phyloP scores from a whole-genome alignment of 345 rosid species.

The Psidium guajava region DNA sequence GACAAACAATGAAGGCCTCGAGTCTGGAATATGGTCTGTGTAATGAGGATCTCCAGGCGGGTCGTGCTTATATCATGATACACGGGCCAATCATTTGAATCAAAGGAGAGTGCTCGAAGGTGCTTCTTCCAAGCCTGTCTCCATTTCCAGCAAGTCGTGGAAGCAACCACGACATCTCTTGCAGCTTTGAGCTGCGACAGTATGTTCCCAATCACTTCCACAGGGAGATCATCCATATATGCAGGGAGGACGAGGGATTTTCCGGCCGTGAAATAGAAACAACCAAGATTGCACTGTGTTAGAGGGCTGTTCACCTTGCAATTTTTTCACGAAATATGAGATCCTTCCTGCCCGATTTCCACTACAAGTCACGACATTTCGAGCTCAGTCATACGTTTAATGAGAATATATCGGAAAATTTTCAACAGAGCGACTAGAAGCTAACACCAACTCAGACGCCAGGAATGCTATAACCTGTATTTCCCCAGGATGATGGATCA shows the following conservation, averaged over 20 bases:
- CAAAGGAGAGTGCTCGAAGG: slow-evolving; percentile 66
- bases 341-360: neutral
- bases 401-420: neutral
- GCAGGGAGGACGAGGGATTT: neutral
- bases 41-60: slow-evolving; percentile 63
- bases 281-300: neutral
- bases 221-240: slow-evolving; percentile 70
- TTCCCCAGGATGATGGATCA: neutral
- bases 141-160: slow-evolving; percentile 76
- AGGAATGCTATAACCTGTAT: neutral
- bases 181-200: slow-evolving; percentile 74
- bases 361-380: neutral
- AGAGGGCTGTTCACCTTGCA: neutral
- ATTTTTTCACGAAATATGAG: neutral
- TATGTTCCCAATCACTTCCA: slow-evolving; percentile 84
- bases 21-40: slow-evolving; percentile 88
- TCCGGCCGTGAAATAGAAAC: neutral
- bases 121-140: slow-evolving; percentile 62
- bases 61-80: slow-evolving; percentile 45
- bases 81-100: slow-evolving; percentile 48
- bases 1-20: slow-evolving; percentile 71
- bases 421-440: neutral
- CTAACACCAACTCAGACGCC: neutral
- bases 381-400: neutral
- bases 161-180: slow-evolving; percentile 73